phyloP scores from a whole-genome alignment of 2,329 filamentous ascomycete genomes.

The Penicillium glabrum region DNA sequence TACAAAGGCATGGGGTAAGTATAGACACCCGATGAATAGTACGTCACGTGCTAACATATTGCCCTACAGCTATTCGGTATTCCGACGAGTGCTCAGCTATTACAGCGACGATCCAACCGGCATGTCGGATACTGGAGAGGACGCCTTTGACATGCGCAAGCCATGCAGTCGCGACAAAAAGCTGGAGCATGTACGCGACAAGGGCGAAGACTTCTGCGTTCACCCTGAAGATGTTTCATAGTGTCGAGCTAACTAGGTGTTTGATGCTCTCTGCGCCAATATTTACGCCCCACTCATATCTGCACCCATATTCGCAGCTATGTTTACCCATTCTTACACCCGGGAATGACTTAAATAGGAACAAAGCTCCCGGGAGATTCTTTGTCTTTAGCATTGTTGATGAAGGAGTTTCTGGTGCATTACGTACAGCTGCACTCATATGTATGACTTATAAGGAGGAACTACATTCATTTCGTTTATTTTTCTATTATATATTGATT shows the following conservation, averaged over 20 bases:
- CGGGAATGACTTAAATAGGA: no score
- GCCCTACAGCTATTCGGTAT: conserved; percentile 68
- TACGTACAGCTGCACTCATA: neutral
- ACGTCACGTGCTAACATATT: conserved; percentile 2
- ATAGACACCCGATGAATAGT: neutral
- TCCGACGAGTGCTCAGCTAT: conserved; percentile 83
- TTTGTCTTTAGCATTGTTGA: no score
- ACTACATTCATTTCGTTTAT: neutral
- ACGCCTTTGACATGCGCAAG: conserved; percentile 97
- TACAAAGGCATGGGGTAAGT: conserved; percentile 82
- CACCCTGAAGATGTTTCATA: conserved; percentile 72
- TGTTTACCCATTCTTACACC: no score
- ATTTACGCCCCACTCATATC: no score
- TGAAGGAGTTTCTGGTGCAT: no score
- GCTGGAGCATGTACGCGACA: conserved; percentile 71
- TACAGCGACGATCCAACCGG: conserved; percentile 81
- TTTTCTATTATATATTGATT: neutral
- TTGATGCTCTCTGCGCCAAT: neutral
- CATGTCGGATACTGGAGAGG: conserved; percentile 62
- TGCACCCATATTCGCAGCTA: no score
- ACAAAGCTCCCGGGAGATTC: no score
- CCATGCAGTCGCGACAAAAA: conserved; percentile 77
- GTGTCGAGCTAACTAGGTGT: neutral
- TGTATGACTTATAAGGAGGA: neutral
- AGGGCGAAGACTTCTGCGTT: conserved; percentile 78